Base-by-base conservation (phyloP, 331 rosid species). In the Malus hybrid region DNA sequence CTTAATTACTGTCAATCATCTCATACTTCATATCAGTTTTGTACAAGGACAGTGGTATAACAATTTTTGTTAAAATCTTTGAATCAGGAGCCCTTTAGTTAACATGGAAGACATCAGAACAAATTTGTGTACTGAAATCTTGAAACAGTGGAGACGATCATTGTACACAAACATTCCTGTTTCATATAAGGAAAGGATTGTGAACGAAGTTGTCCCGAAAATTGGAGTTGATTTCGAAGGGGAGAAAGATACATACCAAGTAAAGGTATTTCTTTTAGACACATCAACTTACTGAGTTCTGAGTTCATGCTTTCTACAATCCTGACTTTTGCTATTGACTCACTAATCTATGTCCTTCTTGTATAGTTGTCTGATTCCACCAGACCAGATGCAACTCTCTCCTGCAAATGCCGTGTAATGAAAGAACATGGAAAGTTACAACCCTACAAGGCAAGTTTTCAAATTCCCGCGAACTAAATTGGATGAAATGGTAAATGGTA, bases 231-330 rank as follows among this genome's bases (percentile, higher is more conserved):
- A 82, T 22, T 89, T 79, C 65, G 76, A 28, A 70, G 78, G 34
- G 77, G 86, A 85, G 62, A 89, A 85, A 65, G 87, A 85, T 20
- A 11, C 62, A 22, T 87, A 81, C 83, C 71, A 24, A 27, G 82
- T 87, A 15, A 75, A 79, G 88, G 91, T 87, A 82, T 22, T 65
- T 68, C 34, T 69, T 64, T 73, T 10, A 4, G 24, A 36, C 56
- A 44, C 64, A 18, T 65, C 67, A 52, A 64, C 74, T 62, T 48
- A 13, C 39, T 50, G 63, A 18, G 50, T 64, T 64, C 14, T 42
- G 11, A 3, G 48, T 42, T 67, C 64, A 3, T 50, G 22, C 6
- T 16, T 64, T 54, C 76, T 28, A 42, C 52, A 42, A 18, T n/a
- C 64, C 24, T 27, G n/a, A 73, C 42, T 63, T 67, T 69, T 20